Percentiles rank a stretch among this genome's conserved stretches.
Evolutionary conservation across 2,329 filamentous ascomycete genomes (phyloP).

Genomic region (Massarina eburnea): DNA sequence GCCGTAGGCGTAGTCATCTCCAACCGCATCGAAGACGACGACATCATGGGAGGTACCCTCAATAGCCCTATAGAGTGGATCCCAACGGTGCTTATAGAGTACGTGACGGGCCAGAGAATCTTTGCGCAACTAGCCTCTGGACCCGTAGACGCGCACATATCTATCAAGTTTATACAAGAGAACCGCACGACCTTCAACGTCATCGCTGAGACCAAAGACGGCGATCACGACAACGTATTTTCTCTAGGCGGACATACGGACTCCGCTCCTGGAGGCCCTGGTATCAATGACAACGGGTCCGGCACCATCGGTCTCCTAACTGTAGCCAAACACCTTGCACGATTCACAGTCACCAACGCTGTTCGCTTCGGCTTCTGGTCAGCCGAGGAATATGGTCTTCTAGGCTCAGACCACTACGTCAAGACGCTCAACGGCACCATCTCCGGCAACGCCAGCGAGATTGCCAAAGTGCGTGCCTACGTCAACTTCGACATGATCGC

Average conservation of each 20-base stretch:
- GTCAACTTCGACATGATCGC: conserved; percentile 50
- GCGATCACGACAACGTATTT: conserved; percentile 46
- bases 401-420: conserved; percentile 44
- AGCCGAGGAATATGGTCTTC: conserved; percentile 45
- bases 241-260: conserved; percentile 45
- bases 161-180: conserved; percentile 48
- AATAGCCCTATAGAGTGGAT: conserved; percentile 59
- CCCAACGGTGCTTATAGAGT: conserved; percentile 67
- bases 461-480: conserved; percentile 43
- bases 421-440: conserved; percentile 38
- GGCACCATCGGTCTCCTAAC: conserved; percentile 43
- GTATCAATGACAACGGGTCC: conserved; percentile 48
- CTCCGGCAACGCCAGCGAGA: conserved; percentile 30
- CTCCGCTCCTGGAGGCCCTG: conserved; percentile 46
- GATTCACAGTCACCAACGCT: conserved; percentile 44
- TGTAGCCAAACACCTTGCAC: conserved; percentile 42
- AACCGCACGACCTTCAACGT: conserved; percentile 50
- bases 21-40: conserved; percentile 68
- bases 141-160: conserved; percentile 36
- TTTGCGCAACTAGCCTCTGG: conserved; percentile 55
- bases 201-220: conserved; percentile 42
- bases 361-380: conserved; percentile 46
- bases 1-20: conserved; percentile 71
- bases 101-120: conserved; percentile 60
- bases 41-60: conserved; percentile 66